Conservation (phyloP, 2,329 filamentous ascomycete species). For the Claviceps paspali region DNA sequence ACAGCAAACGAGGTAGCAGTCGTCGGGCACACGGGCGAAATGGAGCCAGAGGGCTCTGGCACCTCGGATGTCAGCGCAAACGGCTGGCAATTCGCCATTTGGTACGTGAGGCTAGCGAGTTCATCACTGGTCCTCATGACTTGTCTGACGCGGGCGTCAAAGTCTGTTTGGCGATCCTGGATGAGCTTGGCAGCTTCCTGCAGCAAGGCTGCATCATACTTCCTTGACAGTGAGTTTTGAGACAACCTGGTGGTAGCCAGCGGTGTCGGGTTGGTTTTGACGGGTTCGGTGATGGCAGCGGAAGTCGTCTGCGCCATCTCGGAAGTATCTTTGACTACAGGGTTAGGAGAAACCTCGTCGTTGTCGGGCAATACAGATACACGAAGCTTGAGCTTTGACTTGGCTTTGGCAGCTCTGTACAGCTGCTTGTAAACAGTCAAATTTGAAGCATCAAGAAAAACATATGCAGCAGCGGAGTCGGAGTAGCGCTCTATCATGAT, state of each 20-base stretch:
- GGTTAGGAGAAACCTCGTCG: constrained; percentile 19
- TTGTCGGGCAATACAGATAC: constrained; percentile 35
- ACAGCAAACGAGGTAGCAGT: constrained; percentile 49
- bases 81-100: constrained; percentile 2
- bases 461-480: constrained; percentile 71
- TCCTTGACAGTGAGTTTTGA: constrained; percentile 11
- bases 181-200: constrained; percentile 14
- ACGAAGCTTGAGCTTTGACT: constrained; percentile 87
- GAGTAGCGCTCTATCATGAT: constrained; percentile 81
- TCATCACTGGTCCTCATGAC: constrained; percentile 12
- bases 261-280: constrained; percentile 8
- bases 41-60: not conserved
- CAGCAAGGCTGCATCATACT: constrained; percentile 13
- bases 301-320: constrained; percentile 21
- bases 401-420: constrained; percentile 91
- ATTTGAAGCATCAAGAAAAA: constrained; percentile 65
- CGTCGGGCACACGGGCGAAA: not conserved
- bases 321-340: constrained; percentile 35
- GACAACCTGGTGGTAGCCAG: constrained; percentile 5
- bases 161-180: constrained; percentile 11
- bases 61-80: not conserved
- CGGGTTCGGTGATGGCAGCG: not conserved
- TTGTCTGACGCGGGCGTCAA: constrained; percentile 14
- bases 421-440: constrained; percentile 87
- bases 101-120: constrained; percentile 4